Base-by-base conservation (phyloP, 345 rosid genomes). In the Pelargonium nanum region DNA sequence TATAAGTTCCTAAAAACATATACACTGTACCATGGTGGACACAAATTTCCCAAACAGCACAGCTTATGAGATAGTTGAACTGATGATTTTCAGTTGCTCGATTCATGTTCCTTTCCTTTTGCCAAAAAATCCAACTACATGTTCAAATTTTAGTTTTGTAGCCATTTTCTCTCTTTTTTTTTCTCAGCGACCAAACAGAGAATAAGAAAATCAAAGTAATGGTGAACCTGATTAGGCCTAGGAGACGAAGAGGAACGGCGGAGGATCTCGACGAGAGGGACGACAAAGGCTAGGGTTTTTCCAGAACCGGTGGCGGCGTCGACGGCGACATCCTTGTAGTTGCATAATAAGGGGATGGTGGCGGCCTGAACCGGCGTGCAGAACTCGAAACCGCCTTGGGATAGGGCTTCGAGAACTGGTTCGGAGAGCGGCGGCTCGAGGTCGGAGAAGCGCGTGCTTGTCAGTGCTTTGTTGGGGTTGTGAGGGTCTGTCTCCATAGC, bases 251-350 rank as follows among this genome's bases (percentile, higher is more conserved):
- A 70, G 67, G 81, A 66, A 2, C 87, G 79, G 64, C 94, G 91
- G 65, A 89, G 78, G 59, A 87, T 85, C 69, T 92, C 98, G 15
- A 87, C 82, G 19, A 89, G 68, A 1, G 96, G 98, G 1, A 89
- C 70, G 6, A 92, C 65, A 69, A 89, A 92, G 22, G 98, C 95
- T 40, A 92, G 82, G 66, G 95, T 89, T 81, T 92, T 92, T 0
- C 97, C 98, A 22, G 90, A 86, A 58, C 97, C 98, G n/a, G 94
- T 89, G 68, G 91, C 89, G 40, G 97, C 96, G 68, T 89, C 96
- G 68, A 89, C 95, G 21, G 94, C 83, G 2, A 93, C 99, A 69
- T 93, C 97, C 74, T 89, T 89, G 80, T 73, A 81, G 72, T 76
- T 62, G 76, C 99, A 89, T 22, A 93, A 86, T 53, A 92, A 64